Conservation (phyloP, 352 stramenopile species). For the Elongisporangium prolatum region DNA sequence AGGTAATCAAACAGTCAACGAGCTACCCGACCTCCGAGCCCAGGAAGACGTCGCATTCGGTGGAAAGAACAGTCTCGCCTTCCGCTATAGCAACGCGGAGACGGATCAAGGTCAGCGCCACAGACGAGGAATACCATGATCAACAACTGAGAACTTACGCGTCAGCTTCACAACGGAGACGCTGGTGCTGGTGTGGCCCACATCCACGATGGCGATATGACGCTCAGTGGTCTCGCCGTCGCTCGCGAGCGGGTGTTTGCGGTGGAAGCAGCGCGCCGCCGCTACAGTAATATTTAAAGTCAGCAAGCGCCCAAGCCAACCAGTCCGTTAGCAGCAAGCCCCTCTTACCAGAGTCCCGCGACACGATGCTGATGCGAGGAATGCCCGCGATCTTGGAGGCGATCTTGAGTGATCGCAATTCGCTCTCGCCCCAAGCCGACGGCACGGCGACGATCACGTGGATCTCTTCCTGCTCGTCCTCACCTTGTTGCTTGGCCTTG, state of each 20-base stretch:
- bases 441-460: constrained; percentile 68
- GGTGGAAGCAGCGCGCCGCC: constrained; percentile 66
- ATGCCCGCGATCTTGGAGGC: constrained; percentile 66
- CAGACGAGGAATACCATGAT: neutral
- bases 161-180: constrained; percentile 71
- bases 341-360: constrained; percentile 23
- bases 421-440: constrained; percentile 45
- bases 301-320: neutral
- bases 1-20: neutral
- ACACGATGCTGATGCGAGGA: constrained; percentile 39
- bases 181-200: constrained; percentile 79
- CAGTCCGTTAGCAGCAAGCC: neutral
- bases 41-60: constrained; percentile 45
- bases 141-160: constrained; percentile 6
- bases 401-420: constrained; percentile 40
- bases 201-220: constrained; percentile 85
- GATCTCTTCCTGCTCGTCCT: constrained; percentile 23
- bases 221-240: constrained; percentile 18
- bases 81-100: constrained; percentile 13
- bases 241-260: constrained; percentile 72
- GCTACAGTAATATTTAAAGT: constrained; percentile 4
- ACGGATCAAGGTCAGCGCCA: neutral
- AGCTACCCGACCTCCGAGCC: constrained; percentile 41
- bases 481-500: constrained; percentile 27
- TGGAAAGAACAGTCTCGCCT: constrained; percentile 52